Base-by-base conservation (phyloP, 768 basidiomycete genomes). In the Termitomyces sp. region DNA sequence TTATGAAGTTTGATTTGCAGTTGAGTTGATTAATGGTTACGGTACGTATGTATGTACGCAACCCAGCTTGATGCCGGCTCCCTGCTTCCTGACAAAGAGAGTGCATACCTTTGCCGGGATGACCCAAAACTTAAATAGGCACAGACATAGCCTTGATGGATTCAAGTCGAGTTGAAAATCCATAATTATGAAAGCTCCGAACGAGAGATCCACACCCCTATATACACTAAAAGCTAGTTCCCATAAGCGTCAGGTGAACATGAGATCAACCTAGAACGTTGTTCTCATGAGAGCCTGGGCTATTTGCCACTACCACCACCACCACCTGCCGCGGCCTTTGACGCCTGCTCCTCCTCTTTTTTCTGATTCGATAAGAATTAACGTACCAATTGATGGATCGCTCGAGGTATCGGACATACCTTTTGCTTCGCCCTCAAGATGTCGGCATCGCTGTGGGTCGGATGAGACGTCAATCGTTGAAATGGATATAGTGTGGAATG, bases 341-440 rank as follows among this genome's bases (percentile, higher is more conserved):
- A 66, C 23, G 68, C 70, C 67, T 73, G 77, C 56, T 76, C 73
- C 34, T 82, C 83, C 1, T 84, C 79, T 55, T 78, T 81, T 76
- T 82, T 82, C 83, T 84, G 60, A 37, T 50, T 42, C 23, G 23
- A 19, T 37, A 28, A 37, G 21, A 19, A 51, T 51, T 42, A 58
- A 58, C 32, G 45, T 30, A 56, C 47, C 46, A 39, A 42, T 10
- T 43, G 56, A 57, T 23, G 41, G 28, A 55, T 23, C 11, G 19
- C 34, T 48, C 40, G 50, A 55, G 46, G 25, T 54, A 60, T 48
- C 35, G 40, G 37, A 57, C 76, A 41, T 72, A 85, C 89, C 85
- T 86, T 89, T 69, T 91, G 89, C 68, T 92, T 92, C 59, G 83
- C 82, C 55, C 86, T 79, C 58, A 92, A 68, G 44, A 81, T 80